Evolutionary conservation across 768 basidiomycete genomes (phyloP).

Genomic region (Leccinellum albellum): DNA sequence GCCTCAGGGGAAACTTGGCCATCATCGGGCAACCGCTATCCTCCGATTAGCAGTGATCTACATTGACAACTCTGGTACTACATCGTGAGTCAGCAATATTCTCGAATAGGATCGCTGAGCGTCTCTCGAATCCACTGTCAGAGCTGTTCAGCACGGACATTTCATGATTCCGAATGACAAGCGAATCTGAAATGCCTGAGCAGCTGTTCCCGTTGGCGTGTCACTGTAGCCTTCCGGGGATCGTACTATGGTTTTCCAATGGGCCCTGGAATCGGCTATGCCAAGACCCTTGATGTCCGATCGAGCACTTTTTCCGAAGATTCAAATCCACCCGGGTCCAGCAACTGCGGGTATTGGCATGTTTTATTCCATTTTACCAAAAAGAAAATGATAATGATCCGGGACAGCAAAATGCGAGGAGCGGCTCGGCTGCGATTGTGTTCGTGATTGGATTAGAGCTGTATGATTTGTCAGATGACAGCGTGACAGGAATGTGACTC

Average conservation of each 20-base stretch:
- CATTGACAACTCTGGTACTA: not conserved
- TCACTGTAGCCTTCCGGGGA: not conserved
- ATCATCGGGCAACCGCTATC: not conserved
- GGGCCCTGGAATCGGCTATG: not conserved
- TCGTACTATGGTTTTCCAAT: not conserved
- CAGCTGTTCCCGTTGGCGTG: not conserved
- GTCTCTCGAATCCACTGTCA: not conserved
- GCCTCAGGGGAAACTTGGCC: not conserved
- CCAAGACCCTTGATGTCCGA: not conserved
- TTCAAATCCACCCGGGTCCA: not conserved
- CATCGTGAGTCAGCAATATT: not conserved
- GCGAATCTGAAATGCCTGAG: not conserved
- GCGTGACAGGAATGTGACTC: conserved; percentile 14
- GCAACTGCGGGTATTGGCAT: not conserved
- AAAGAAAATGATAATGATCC: no score
- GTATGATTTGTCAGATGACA: not conserved
- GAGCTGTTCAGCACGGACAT: not conserved
- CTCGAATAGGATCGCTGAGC: not conserved
- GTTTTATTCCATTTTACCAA: not conserved
- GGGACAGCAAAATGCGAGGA: no score
- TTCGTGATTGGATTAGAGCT: no score
- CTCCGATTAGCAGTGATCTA: not conserved
- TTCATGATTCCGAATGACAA: not conserved
- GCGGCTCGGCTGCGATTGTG: no score
- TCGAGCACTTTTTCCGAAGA: not conserved